Conservation (phyloP, 2,329 filamentous ascomycete genomes). For the Sporothrix euskadiensis region DNA sequence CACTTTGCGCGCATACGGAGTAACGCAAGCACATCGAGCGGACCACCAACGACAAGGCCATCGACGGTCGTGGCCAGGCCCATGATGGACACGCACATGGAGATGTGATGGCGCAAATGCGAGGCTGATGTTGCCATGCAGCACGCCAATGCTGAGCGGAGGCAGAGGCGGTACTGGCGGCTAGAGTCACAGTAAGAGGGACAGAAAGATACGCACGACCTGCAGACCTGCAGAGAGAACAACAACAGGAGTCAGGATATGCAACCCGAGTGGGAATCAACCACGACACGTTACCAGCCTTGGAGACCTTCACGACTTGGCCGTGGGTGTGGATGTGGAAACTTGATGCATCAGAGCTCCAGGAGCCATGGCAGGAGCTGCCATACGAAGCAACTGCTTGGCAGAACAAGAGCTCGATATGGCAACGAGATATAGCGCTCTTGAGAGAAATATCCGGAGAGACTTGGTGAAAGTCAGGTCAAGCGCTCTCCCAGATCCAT, state of each 20-base stretch:
- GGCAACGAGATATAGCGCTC: not conserved
- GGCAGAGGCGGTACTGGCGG: not conserved
- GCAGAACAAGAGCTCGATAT: not conserved
- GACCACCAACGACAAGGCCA: not conserved
- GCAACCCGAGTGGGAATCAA: not conserved
- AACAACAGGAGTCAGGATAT: not conserved
- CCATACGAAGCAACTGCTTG: not conserved
- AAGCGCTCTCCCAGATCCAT: not conserved
- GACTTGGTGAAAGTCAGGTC: not conserved
- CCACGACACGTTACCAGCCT: not conserved
- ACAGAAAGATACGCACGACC: not conserved
- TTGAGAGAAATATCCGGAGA: not conserved
- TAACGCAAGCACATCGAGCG: not conserved
- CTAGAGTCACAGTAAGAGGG: not conserved
- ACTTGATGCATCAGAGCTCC: not conserved
- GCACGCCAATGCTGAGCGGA: not conserved
- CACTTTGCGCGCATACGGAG: not conserved
- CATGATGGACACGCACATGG: not conserved
- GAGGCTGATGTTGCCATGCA: not conserved
- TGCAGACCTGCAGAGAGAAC: too few species aligned
- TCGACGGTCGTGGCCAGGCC: not conserved
- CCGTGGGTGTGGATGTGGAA: not conserved
- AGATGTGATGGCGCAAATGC: not conserved
- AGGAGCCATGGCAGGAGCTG: not conserved
- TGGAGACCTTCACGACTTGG: not conserved